Percentiles rank a stretch among this genome's conserved stretches.
Conservation (phyloP, 768 basidiomycete species). For the Tulasnella sp. region DNA sequence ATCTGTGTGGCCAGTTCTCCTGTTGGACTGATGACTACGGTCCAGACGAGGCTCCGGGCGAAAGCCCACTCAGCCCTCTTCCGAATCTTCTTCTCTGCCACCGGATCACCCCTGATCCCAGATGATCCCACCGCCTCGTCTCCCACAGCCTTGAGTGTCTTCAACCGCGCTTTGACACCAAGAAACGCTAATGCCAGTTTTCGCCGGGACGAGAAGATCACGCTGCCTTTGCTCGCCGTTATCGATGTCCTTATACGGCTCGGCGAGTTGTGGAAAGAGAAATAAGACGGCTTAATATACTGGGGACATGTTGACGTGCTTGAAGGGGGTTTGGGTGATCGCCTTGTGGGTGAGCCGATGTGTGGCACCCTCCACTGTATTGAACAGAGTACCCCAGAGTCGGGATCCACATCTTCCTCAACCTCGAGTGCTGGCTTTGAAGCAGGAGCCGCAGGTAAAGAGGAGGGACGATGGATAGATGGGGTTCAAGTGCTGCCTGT, state of each 20-base stretch:
- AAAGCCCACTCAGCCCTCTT: conserved; percentile 28
- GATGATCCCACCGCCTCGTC: conserved; percentile 34
- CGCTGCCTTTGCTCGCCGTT: conserved; percentile 26
- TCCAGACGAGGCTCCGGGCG: conserved; percentile 45
- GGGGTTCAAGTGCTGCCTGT: not conserved
- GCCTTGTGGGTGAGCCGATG: conserved; percentile 39
- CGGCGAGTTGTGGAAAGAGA: conserved; percentile 57
- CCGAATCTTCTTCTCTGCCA: conserved; percentile 19
- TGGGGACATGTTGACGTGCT: conserved; percentile 57
- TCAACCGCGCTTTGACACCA: conserved; percentile 65
- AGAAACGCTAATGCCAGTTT: conserved; percentile 79
- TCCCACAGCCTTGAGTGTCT: conserved; percentile 39
- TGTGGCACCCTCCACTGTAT: conserved; percentile 27
- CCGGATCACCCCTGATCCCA: conserved; percentile 30
- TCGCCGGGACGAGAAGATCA: conserved; percentile 78
- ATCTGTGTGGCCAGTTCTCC: conserved; percentile 86
- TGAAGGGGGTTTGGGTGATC: conserved; percentile 52
- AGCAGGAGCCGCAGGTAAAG: not conserved
- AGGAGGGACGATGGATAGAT: not conserved
- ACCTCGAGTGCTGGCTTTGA: not conserved
- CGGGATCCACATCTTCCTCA: not conserved
- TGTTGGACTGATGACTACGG: conserved; percentile 79
- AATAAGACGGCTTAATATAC: conserved; percentile 74
- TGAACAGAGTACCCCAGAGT: conserved; percentile 24
- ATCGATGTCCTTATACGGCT: conserved; percentile 34